Evolutionary conservation across 2,329 filamentous ascomycete species (phyloP), one percentile per base, ranked within the genome.

Genomic region (Pseudophaeomoniella oleicola): DNA sequence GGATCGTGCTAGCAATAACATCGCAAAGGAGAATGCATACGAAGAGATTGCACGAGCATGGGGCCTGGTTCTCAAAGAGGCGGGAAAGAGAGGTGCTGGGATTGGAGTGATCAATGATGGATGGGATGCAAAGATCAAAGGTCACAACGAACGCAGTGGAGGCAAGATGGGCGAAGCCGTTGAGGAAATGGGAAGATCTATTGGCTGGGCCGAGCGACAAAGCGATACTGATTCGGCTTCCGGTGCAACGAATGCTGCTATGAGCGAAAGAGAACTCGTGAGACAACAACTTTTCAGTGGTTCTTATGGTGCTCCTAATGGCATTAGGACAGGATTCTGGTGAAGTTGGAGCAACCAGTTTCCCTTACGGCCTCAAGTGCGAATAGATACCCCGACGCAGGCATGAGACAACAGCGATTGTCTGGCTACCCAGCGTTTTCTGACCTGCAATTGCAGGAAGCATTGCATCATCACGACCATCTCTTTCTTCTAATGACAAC

Each of bases 21-120:
- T 94, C 49, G 84, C 93, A 64, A 94, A 94, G 59, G 81, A 94
- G 46, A 85, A 85, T 44, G 87, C 88, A 4, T 98, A 98, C 53
- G 88, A 98, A 50, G 90, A 96, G 54, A 87, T 98, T 44, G 80
- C 84, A 16, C 85, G 81, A 51, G 90, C 90, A 1, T 98, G 90
- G 90, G 78, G 84, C 12, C 59, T 92, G 46, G 88, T 94, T 35
- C 81, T 98, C 47, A 79, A 78, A 42, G 90, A 98, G 58, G 85
- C 86, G 2, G 78, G 81, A 15, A 96, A 96, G 64, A 74, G 82
- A 46, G 88, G 85, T 9, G 87, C 85, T 17, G 90, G 90, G 19
- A 90, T 96, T 50, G 77, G 84, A 45, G 54, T 98, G 45, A 83
- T 94, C 50, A 83, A 85, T 33, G 86, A 82, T 37, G 83, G 83